Evolutionary conservation across 164 flowering plant species (phyloP), one percentile per base, ranked within the genome.

Genomic region (Aristolochia fimbriata): DNA sequence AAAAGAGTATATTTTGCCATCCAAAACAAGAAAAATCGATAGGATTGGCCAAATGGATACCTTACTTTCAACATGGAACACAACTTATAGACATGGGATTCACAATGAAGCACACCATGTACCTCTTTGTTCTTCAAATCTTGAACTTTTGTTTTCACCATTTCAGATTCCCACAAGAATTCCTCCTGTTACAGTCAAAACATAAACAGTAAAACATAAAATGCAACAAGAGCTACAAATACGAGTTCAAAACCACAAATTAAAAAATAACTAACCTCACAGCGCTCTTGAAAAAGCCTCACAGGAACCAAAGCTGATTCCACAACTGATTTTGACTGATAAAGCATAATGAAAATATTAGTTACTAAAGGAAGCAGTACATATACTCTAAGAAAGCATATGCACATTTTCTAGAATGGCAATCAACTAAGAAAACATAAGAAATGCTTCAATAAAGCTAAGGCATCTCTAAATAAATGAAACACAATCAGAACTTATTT

Each of bases 71-170:
- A 20, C 21, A 47, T 20, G 47, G 15, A 51, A 27, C 19, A 21
- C 56, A 53, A 4, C 1, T 16, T 2, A 59, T 12, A 47, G 15
- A 59, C 24, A 49, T 27, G 30, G 5, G 30, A 27, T 27, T 27
- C 30, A n/a, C n/a, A 27, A 27, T 27, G 14, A 49, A 17, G 24
- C 14, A 24, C 11, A 3, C 4, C 27, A 19, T 15, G 11, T 70
- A 94, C 99, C 95, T 87, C 99, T 77, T 88, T 94, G 15, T 80
- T 78, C 80, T 94, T 94, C 67, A 94, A 73, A 67, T 94, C 97
- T 63, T 80, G 96, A 52, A 96, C 95, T 80, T 84, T 91, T 58
- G 91, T 88, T 77, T 86, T 91, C 65, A 86, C 81, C 96, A 94
- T 83, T 72, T 88, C 99, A 70, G 87, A 81, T 71, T 94, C 96